These are phyloP conservation scores for Mycena vitilis DNA, from an alignment of 768 basidiomycete genomes.

Conservation along the genomic window DNA sequence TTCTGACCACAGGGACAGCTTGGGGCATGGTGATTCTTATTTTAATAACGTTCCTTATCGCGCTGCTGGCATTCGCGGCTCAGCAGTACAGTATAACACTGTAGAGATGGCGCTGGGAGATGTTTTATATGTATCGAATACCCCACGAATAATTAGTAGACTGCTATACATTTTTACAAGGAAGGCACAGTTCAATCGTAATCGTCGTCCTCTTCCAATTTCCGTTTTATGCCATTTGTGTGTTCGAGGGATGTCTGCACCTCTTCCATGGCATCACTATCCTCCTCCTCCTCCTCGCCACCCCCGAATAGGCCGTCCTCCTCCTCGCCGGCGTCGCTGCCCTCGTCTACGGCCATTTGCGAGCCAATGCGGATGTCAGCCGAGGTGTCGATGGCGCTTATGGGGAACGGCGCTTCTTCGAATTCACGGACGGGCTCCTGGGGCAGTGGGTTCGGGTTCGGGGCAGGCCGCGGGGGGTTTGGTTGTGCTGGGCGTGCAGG, in stretches of 20 bases:
- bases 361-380: slow-evolving; percentile 72
- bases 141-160: slow-evolving; percentile 30
- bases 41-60: slow-evolving; percentile 46
- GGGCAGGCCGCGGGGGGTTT: no score
- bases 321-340: slow-evolving; percentile 79
- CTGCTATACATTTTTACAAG: slow-evolving; percentile 39
- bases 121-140: slow-evolving; percentile 26
- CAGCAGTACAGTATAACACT: slow-evolving; percentile 30
- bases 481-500: slow-evolving; percentile 33
- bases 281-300: slow-evolving; percentile 79
- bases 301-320: slow-evolving; percentile 84
- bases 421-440: slow-evolving; percentile 47
- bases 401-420: slow-evolving; percentile 67
- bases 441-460: slow-evolving; percentile 42
- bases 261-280: slow-evolving; percentile 88
- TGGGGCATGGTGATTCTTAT: slow-evolving; percentile 46
- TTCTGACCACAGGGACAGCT: slow-evolving; percentile 36
- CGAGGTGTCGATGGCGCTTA: slow-evolving; percentile 71
- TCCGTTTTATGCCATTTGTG: slow-evolving; percentile 77
- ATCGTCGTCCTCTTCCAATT: slow-evolving; percentile 88
- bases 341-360: slow-evolving; percentile 60
- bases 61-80: slow-evolving; percentile 42
- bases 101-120: slow-evolving; percentile 2
- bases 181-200: slow-evolving; percentile 52
- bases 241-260: slow-evolving; percentile 65